Evolutionary conservation across 2,329 filamentous ascomycete species (phyloP).

Genomic region (Trichoderma simmonsii): DNA sequence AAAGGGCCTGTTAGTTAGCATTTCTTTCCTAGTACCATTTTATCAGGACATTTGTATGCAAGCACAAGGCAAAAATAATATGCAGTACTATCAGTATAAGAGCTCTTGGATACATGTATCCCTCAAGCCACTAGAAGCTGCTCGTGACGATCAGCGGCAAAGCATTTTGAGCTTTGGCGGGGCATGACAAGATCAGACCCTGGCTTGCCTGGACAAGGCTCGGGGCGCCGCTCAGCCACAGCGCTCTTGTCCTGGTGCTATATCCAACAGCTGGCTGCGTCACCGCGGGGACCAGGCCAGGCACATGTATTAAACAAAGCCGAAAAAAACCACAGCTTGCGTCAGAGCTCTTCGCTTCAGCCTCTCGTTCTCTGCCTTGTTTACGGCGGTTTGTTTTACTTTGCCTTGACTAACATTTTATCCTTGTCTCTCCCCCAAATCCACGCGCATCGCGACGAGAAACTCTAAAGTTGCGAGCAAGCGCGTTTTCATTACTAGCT

Average conservation of each 20-base stretch:
- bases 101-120: neutral
- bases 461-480: neutral
- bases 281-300: conserved; percentile 18
- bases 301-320: conserved; percentile 1
- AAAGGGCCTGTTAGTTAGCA: neutral
- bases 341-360: neutral
- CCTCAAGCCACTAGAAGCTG: neutral
- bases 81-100: neutral
- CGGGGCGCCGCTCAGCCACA: conserved; percentile 10
- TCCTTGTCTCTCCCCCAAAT: neutral
- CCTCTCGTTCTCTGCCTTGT: neutral
- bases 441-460: neutral
- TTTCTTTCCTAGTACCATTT: neutral
- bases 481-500: neutral
- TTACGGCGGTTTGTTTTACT: neutral
- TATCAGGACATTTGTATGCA: neutral
- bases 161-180: neutral
- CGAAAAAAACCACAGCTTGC: neutral
- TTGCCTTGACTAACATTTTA: neutral
- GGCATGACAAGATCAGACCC: conserved; percentile 9
- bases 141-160: neutral
- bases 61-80: neutral
- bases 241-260: neutral
- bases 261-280: conserved; percentile 12
- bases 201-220: neutral